phyloP scores from a whole-genome alignment of 2,329 filamentous ascomycete species.

The Aspergillus caelatus region DNA sequence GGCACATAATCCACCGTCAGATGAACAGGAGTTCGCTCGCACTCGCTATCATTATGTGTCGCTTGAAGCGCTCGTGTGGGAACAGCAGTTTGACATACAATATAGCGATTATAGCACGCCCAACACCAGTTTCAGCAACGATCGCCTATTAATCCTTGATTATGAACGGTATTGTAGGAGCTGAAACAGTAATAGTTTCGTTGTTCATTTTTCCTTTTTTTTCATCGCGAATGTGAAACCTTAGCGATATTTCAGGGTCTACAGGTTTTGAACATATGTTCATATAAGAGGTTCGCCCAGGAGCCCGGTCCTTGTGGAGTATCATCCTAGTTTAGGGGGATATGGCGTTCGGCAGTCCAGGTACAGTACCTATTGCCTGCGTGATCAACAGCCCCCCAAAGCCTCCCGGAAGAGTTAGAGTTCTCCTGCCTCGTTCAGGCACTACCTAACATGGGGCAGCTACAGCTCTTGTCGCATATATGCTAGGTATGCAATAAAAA shows the following conservation, averaged over 20 bases:
- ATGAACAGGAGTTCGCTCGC: not conserved
- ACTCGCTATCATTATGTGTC: not conserved
- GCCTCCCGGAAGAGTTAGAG: not conserved
- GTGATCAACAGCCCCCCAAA: not conserved
- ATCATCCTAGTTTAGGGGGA: not conserved
- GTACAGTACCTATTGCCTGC: not conserved
- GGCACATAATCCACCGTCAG: not conserved
- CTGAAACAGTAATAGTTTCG: not conserved
- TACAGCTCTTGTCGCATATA: too few relatives aligned
- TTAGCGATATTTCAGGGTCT: not conserved
- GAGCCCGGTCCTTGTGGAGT: not conserved
- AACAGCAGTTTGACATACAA: too few relatives aligned
- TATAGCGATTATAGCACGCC: not conserved
- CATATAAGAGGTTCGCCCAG: not conserved
- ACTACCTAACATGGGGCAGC: too few relatives aligned
- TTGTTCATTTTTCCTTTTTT: not conserved
- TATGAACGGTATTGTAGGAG: not conserved
- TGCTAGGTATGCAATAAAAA: too few relatives aligned
- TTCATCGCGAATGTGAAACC: not conserved
- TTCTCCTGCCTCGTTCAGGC: not conserved
- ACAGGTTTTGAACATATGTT: not conserved
- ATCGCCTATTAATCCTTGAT: not conserved
- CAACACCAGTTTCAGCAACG: not conserved
- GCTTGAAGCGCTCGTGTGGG: not conserved
- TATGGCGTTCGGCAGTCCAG: not conserved